Conservation (phyloP, 345 rosid species). For the Luvunga scandens region DNA sequence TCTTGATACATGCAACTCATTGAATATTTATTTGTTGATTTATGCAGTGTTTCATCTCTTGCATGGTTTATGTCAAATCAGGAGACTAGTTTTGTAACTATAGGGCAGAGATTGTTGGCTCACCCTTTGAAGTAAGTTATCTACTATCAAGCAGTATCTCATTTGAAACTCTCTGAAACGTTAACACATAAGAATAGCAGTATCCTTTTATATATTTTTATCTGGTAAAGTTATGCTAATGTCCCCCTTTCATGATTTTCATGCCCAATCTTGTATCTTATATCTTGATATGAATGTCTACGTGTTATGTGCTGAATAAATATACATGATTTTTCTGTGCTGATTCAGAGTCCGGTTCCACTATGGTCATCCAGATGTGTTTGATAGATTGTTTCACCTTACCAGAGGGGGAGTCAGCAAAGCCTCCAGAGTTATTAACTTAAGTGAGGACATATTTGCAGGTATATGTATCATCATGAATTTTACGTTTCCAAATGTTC, state of each 20-base stretch:
- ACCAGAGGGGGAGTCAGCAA: slow-evolving; percentile 92
- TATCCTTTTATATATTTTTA: not conserved
- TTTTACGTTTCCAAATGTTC: slow-evolving; percentile 2
- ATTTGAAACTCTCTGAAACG: not conserved
- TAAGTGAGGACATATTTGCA: slow-evolving; percentile 90
- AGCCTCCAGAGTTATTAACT: slow-evolving; percentile 83
- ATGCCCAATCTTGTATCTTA: not conserved
- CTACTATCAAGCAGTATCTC: not conserved
- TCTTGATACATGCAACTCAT: not conserved
- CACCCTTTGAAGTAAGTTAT: slow-evolving; percentile 60
- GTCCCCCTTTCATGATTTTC: not conserved
- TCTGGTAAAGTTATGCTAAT: not conserved
- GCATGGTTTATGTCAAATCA: slow-evolving; percentile 94
- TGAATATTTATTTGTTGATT: not conserved
- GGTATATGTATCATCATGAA: slow-evolving; percentile 28
- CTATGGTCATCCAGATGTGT: slow-evolving; percentile 94
- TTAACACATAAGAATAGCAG: not conserved
- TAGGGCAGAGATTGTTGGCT: slow-evolving; percentile 76
- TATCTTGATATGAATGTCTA: not conserved
- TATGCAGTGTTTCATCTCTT: slow-evolving; percentile 77
- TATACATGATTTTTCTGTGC: not conserved
- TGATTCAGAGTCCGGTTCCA: slow-evolving; percentile 63
- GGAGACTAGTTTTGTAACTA: slow-evolving; percentile 81
- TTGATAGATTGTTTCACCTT: slow-evolving; percentile 86
- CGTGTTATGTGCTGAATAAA: not conserved